Conservation (phyloP, 169 alveolate species). For the Plasmodium malariae region DNA sequence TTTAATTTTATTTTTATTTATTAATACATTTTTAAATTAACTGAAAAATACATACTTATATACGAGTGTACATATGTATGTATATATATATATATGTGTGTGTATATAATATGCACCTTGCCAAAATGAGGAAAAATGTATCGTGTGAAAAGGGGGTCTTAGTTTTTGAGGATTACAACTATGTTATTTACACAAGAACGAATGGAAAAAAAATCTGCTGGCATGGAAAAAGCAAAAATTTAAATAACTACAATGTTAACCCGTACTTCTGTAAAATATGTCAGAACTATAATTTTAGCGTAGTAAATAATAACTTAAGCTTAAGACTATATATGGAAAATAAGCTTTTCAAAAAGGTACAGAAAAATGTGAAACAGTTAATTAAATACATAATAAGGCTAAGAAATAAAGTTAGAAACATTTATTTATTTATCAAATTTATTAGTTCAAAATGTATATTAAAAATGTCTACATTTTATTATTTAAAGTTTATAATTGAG, state of each 20-base stretch:
- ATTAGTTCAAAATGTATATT: slow-evolving; percentile 52
- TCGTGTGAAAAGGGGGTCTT: slow-evolving; percentile 48
- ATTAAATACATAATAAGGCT: slow-evolving; percentile 16
- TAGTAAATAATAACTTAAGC: slow-evolving; percentile 14
- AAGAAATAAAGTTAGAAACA: slow-evolving; percentile 42
- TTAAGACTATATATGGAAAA: slow-evolving; percentile 20
- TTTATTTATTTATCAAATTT: slow-evolving; percentile 60
- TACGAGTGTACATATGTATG: background rate
- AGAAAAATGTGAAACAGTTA: slow-evolving; percentile 32
- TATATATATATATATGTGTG: background rate
- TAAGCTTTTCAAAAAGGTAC: slow-evolving; percentile 28
- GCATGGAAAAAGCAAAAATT: slow-evolving; percentile 14
- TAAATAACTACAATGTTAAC: slow-evolving; percentile 30
- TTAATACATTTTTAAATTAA: too few relatives aligned
- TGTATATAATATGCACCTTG: background rate
- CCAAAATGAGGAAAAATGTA: slow-evolving; percentile 20
- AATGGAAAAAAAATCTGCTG: slow-evolving; percentile 14
- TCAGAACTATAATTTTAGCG: slow-evolving; percentile 35
- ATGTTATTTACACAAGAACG: slow-evolving; percentile 32
- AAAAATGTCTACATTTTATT: slow-evolving; percentile 67
- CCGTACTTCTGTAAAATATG: background rate
- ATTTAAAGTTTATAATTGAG: slow-evolving; percentile 60
- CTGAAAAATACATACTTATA: slow-evolving; percentile 1
- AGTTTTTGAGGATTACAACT: slow-evolving; percentile 61
- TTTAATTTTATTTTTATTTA: background rate